phyloP scores from a whole-genome alignment of 345 rosid species.

The Citrus reticulata region DNA sequence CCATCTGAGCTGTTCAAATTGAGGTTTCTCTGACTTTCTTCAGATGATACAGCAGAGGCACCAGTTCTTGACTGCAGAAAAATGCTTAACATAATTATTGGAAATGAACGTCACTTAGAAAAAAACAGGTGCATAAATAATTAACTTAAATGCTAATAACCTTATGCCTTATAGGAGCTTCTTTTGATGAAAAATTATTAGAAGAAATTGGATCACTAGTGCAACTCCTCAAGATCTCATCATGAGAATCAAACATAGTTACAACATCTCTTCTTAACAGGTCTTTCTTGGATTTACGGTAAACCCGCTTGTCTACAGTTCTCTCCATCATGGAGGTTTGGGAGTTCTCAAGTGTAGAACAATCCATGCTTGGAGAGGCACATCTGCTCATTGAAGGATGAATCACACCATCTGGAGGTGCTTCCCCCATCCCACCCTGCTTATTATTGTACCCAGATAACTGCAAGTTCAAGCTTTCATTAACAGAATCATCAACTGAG shows the following conservation, averaged over 20 bases:
- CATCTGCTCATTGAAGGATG: conserved; percentile 23
- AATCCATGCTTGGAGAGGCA: conserved; percentile 24
- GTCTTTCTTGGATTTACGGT: conserved; percentile 37
- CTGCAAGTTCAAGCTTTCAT: conserved; percentile 31
- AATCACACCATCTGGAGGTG: conserved; percentile 19
- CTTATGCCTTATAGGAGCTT: conserved; percentile 42
- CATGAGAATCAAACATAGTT: conserved; percentile 25
- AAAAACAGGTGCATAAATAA: background rate
- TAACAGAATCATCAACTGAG: conserved; percentile 34
- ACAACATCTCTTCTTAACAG: conserved; percentile 39
- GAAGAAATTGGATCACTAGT: conserved; percentile 21
- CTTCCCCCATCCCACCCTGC: conserved; percentile 30
- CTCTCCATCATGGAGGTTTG: conserved; percentile 40
- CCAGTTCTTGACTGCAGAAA: conserved; percentile 39
- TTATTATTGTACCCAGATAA: conserved; percentile 27
- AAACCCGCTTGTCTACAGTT: conserved; percentile 35
- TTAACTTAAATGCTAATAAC: conserved; percentile 21
- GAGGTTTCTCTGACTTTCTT: conserved; percentile 32
- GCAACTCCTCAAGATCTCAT: conserved; percentile 29
- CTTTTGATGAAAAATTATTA: conserved; percentile 24
- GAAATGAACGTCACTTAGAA: background rate
- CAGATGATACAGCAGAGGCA: conserved; percentile 28
- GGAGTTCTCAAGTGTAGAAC: conserved; percentile 33
- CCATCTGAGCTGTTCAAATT: conserved; percentile 30
- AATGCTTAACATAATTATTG: conserved; percentile 6